Base-by-base conservation (phyloP, 345 rosid species). In the Pugionium cornutum region DNA sequence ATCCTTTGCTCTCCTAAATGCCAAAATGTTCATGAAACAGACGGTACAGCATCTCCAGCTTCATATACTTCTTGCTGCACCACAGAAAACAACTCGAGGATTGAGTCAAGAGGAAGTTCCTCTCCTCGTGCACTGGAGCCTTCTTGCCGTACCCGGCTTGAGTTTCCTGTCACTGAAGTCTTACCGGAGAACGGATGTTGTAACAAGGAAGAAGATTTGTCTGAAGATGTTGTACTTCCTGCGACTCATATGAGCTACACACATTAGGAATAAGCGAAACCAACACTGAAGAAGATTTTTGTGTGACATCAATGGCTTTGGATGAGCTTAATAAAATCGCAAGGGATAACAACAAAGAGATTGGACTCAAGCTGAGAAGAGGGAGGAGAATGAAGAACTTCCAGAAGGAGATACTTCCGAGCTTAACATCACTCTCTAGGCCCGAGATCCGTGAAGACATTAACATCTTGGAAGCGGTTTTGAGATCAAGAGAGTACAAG, bases 361-460 rank as follows among this genome's bases (percentile, higher is more conserved):
- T 73, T 51, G 50, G 86, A 62, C 1, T 66, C n/a, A 85, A 80
- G 77, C 30, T 82, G 67, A 85, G 81, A 77, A 76, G 89, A 63
- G 95, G 95, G 25, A 78, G 91, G 60, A 81, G 95, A 63, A 30
- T 88, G 85, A 88, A 85, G 65, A 87, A 85, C 52, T 88, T 88
- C 49, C 91, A 82, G 58, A 82, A 56, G 69, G 95, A 88, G 67
- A 82, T 88, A 66, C 80, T 88, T 51, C 91, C 89, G 1, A 66
- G 41, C 41, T 37, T 37, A n/a, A 67, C 80, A 43, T 73, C 84
- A 7, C 89, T 88, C 30, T 78, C 95, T 47, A 78, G 85, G 41
- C 81, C 73, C 0, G 95, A 88, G 78, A 85, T 88, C 3, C 72
- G 43, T 0, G 95, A 88, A 69, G 95, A 88, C 49, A 72, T 85